Conservation (phyloP, 2,329 filamentous ascomycete species). For the Aspergillus ochraceus region DNA sequence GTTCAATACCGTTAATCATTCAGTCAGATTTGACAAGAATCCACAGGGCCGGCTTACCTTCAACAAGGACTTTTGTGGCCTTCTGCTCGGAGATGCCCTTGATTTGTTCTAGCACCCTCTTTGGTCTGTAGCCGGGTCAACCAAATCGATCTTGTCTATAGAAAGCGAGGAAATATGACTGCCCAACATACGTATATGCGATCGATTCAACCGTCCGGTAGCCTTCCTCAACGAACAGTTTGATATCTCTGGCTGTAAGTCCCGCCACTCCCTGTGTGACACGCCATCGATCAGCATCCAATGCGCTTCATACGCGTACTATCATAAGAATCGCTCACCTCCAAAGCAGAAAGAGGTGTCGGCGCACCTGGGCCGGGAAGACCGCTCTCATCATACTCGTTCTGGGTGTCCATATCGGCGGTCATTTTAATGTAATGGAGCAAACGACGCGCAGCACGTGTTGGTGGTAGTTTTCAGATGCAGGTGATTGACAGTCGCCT, state of each 20-base stretch:
- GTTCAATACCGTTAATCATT: slow-evolving; percentile 6
- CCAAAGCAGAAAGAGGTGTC: slow-evolving; percentile 79
- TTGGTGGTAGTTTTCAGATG: background rate
- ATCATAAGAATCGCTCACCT: slow-evolving; percentile 60
- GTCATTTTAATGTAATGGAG: slow-evolving; percentile 31
- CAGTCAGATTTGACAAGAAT: slow-evolving; percentile 4
- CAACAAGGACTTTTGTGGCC: slow-evolving; percentile 82
- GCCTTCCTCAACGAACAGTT: slow-evolving; percentile 85
- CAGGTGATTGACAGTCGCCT: background rate
- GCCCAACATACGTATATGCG: slow-evolving; percentile 72
- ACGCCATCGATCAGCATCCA: background rate
- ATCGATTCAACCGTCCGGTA: slow-evolving; percentile 95
- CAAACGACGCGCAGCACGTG: background rate
- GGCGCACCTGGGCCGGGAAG: slow-evolving; percentile 87
- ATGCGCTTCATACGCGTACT: background rate
- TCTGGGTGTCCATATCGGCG: slow-evolving; percentile 65
- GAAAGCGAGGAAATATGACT: background rate
- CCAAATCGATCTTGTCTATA: background rate
- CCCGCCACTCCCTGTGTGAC: slow-evolving; percentile 76
- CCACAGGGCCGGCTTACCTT: slow-evolving; percentile 61
- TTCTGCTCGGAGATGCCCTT: slow-evolving; percentile 98
- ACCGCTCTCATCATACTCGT: slow-evolving; percentile 70
- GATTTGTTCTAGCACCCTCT: slow-evolving; percentile 82
- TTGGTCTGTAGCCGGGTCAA: slow-evolving; percentile 48
- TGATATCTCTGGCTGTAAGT: slow-evolving; percentile 92